phyloP scores from a whole-genome alignment of 345 rosid genomes.

The Citrus reticulata region DNA sequence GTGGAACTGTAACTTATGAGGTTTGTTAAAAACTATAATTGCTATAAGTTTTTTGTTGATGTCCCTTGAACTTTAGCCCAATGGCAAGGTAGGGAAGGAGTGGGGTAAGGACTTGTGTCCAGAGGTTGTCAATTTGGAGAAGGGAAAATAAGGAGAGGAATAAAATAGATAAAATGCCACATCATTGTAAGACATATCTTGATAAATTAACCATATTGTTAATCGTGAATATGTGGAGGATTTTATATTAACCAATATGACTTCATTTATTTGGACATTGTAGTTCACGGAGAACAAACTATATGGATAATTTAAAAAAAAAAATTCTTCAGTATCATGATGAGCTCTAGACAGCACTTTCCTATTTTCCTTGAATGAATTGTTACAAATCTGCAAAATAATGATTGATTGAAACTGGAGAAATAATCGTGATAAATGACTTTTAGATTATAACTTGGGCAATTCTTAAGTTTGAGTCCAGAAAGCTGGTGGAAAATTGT shows the following conservation, averaged over 20 bases:
- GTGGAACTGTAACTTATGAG: slow-evolving; percentile 53
- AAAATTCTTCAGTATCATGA: background rate
- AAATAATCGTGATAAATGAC: background rate
- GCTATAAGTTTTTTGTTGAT: background rate
- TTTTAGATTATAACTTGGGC: background rate
- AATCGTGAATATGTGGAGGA: background rate
- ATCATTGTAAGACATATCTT: background rate
- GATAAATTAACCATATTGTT: background rate
- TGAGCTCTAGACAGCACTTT: background rate
- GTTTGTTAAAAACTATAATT: slow-evolving; percentile 18
- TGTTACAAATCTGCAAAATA: background rate
- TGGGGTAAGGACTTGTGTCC: background rate
- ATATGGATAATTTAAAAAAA: background rate
- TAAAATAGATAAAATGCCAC: background rate
- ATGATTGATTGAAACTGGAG: background rate
- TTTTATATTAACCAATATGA: background rate
- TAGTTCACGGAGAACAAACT: background rate
- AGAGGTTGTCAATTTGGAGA: background rate
- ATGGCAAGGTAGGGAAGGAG: background rate
- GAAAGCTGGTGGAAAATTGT: background rate
- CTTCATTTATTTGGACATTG: background rate
- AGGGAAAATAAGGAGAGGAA: background rate
- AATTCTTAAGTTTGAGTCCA: background rate
- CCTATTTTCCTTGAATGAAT: background rate
- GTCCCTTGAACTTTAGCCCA: background rate